Base-by-base conservation (phyloP, 2,329 filamentous ascomycete species). In the Verticillium tricorpus region DNA sequence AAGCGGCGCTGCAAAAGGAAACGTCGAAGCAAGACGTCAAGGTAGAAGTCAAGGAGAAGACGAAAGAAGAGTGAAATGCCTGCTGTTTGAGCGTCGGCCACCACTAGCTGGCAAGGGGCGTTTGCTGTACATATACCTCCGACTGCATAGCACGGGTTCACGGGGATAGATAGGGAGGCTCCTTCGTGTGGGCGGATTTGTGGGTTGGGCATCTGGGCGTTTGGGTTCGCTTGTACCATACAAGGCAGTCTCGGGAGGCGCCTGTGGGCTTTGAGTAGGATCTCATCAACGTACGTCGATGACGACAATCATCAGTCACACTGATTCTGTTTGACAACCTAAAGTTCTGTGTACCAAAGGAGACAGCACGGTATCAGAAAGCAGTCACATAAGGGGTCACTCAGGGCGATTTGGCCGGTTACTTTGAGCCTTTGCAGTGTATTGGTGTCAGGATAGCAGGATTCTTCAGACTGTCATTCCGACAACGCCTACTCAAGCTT, bases 401-500 rank as follows among this genome's bases (percentile, higher is more conserved):
- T 28, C 28, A 5, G 28, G 28, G 28, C 28, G 28, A 28, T 28
- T 28, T 28, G 28, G 28, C 28, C 28, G 28, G 6, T 28, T 28
- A 28, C 28, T 28, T 28, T 28, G 28, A 28, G 28, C 28, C 6
- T 28, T 28, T 28, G 28, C 28, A 3, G 9, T 7, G 8, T 50
- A 50, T 50, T 50, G 1, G n/a, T 11, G 19, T 14, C 45, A 25
- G 19, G 8, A 22, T 5, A 22, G 9, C 19, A 22, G 45, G n/a
- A 9, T 50, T 50, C 8, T 45, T n/a, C 4, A 8, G 39, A 59
- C 57, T 52, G 15, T 14, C 28, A 5, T 59, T 4, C 28, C 40
- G 25, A 9, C 40, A 2, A 12, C 39, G 12, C 31, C 25, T 12
- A 34, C 17, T 6, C 15, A 19, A 25, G 32, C 28, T 78, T 90